Conservation (phyloP, 2,329 filamentous ascomycete species). For the Grosmannia serpens region DNA sequence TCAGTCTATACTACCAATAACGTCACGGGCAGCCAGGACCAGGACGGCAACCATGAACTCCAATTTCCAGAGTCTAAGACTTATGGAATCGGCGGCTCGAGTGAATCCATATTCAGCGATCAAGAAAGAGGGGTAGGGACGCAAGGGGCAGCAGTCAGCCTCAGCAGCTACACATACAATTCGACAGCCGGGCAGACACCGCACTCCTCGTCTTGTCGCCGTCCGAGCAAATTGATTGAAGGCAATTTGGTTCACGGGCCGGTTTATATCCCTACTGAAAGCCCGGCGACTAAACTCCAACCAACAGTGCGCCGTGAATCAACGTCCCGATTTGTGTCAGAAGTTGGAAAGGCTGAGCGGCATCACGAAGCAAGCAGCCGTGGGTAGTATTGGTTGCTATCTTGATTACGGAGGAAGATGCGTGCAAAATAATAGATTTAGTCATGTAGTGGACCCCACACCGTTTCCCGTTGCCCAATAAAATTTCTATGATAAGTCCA, state of each 20-base stretch:
- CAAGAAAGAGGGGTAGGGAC: slow-evolving; percentile 4
- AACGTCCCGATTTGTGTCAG: not conserved
- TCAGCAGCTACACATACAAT: slow-evolving; percentile 1
- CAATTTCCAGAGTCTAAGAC: not conserved
- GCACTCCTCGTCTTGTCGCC: not conserved
- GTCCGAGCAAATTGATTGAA: not conserved
- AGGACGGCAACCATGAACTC: not conserved
- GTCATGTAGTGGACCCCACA: too few species aligned
- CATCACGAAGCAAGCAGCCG: not conserved
- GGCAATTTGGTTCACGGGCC: not conserved
- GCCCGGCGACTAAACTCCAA: not conserved
- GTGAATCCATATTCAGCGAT: slow-evolving; percentile 23
- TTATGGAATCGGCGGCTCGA: not conserved
- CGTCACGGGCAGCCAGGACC: not conserved
- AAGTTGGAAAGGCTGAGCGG: not conserved
- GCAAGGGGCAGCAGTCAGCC: not conserved
- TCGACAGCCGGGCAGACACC: not conserved
- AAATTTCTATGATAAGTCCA: not conserved
- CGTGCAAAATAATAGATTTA: too few species aligned
- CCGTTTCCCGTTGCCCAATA: too few species aligned
- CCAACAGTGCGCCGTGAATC: not conserved
- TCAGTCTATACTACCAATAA: not conserved
- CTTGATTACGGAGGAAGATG: too few species aligned
- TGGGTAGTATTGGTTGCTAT: not conserved
- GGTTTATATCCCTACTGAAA: not conserved